These are phyloP conservation scores for Eucalyptus marginata DNA, from an alignment of 345 rosid species.

Conservation along the genomic window DNA sequence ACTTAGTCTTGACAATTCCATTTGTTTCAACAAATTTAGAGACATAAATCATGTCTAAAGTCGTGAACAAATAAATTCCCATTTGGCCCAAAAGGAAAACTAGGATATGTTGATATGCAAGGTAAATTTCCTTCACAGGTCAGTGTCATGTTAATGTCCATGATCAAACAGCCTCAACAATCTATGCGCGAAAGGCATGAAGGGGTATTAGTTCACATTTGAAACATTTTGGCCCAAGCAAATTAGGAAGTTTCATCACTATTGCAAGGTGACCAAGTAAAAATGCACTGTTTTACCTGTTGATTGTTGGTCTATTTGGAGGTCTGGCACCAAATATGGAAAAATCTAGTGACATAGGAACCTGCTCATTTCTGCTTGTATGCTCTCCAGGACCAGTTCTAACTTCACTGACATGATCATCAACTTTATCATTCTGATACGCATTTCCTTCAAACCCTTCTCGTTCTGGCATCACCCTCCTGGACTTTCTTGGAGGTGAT, in stretches of 20 bases:
- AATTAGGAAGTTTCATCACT: background rate
- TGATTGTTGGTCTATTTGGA: constrained; percentile 69
- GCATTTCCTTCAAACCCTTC: constrained; percentile 33
- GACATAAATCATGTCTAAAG: background rate
- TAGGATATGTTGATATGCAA: background rate
- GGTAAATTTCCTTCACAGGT: background rate
- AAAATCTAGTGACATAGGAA: constrained; percentile 79
- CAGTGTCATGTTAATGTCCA: background rate
- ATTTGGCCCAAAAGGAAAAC: background rate
- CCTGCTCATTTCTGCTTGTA: constrained; percentile 41
- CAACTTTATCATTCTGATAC: constrained; percentile 26
- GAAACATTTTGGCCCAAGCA: background rate
- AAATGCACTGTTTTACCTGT: constrained; percentile 35
- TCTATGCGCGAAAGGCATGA: background rate
- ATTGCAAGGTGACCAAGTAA: background rate
- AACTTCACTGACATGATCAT: constrained; percentile 29
- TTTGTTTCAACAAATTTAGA: background rate
- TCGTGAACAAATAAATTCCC: background rate
- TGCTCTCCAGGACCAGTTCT: constrained; percentile 33
- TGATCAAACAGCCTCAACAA: background rate
- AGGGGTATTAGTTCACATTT: background rate
- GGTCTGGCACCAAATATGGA: constrained; percentile 65
- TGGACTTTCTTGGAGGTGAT: constrained; percentile 67
- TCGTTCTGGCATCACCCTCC: constrained; percentile 70
- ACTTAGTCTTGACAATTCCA: background rate